A percentile compares a stretch with the other conserved stretches of the same genome.
Evolutionary conservation across 306 rosid genomes (phyloP).

Genomic region (Medicago truncatula): MtrunA17r5.0-ANR NC_053044.1:43679501-43680000

Average conservation of each 20-base stretch:
- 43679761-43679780: background rate
- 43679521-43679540: too few species aligned
- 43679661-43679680: background rate
- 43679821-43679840: too few species aligned
- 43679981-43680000: too few species aligned
- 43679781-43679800: background rate
- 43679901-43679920: too few species aligned
- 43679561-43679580: conserved; percentile 41
- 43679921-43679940: too few species aligned
- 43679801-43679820: background rate
- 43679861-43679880: too few species aligned
- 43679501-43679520: too few species aligned
- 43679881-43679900: too few species aligned
- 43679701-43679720: conserved; percentile 49
- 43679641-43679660: background rate
- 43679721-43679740: conserved; percentile 60
- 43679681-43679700: background rate
- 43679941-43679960: too few species aligned
- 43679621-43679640: background rate
- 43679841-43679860: too few species aligned
- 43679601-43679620: background rate
- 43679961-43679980: too few species aligned
- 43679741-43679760: conserved; percentile 64
- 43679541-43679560: too few species aligned
- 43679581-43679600: background rate